Evolutionary conservation across 2,329 filamentous ascomycete genomes (phyloP).

Genomic region (Fusarium luffae): DNA sequence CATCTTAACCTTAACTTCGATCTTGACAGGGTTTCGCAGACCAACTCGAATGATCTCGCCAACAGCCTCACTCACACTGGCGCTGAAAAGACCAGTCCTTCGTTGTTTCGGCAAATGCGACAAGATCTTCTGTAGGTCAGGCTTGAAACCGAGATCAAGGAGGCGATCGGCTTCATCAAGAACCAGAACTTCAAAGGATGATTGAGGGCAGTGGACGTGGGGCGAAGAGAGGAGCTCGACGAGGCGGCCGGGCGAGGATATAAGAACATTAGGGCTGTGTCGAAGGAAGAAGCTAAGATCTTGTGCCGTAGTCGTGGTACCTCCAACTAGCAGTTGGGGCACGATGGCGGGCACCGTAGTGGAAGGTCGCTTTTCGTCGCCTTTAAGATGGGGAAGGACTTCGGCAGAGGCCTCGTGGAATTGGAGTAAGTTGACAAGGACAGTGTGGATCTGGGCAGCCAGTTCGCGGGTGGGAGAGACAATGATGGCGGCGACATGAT

Average conservation of each 20-base stretch:
- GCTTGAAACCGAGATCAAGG: slow-evolving; percentile 93
- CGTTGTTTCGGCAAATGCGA: slow-evolving; percentile 89
- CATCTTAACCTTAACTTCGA: slow-evolving; percentile 90
- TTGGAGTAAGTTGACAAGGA: slow-evolving; percentile 78
- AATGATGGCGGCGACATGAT: slow-evolving; percentile 91
- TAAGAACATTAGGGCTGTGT: slow-evolving; percentile 85
- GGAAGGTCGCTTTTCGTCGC: slow-evolving; percentile 65
- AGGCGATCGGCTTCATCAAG: slow-evolving; percentile 95
- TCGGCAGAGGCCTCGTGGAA: slow-evolving; percentile 86
- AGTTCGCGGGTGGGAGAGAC: slow-evolving; percentile 92
- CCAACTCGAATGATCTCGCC: slow-evolving; percentile 93
- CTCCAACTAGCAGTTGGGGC: slow-evolving; percentile 89
- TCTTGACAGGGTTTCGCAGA: slow-evolving; percentile 91
- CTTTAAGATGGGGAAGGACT: slow-evolving; percentile 64
- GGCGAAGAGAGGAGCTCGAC: slow-evolving; percentile 87
- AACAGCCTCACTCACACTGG: slow-evolving; percentile 94
- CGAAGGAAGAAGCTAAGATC: slow-evolving; percentile 88
- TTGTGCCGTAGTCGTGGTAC: slow-evolving; percentile 80
- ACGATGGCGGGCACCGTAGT: slow-evolving; percentile 68
- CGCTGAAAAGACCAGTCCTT: slow-evolving; percentile 92
- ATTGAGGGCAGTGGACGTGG: slow-evolving; percentile 87
- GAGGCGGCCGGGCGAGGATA: slow-evolving; percentile 90
- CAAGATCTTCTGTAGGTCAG: slow-evolving; percentile 87
- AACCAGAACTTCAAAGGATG: slow-evolving; percentile 90
- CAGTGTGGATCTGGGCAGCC: slow-evolving; percentile 87